Percentiles rank a stretch among this genome's conserved stretches.
phyloP scores from a whole-genome alignment of 441 rosid species.

The Viola pubescens region DNA sequence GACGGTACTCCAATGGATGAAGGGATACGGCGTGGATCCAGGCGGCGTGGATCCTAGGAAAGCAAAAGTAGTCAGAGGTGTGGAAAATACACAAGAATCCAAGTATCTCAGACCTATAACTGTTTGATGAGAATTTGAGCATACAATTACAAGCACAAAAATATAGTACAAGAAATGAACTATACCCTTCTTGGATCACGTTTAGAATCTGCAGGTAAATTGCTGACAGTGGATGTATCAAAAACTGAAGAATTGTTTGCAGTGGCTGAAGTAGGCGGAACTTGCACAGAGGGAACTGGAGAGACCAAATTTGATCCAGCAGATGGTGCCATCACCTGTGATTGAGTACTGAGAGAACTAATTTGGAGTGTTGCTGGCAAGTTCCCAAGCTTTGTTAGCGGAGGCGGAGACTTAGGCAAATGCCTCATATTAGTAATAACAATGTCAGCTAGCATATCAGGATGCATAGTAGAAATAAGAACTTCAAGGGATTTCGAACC shows the following conservation, averaged over 20 bases:
- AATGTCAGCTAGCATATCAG: conserved; percentile 98
- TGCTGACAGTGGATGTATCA: conserved; percentile 42
- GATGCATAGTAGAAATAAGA: conserved; percentile 88
- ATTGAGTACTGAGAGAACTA: conserved; percentile 39
- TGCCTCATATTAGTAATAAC: conserved; percentile 96
- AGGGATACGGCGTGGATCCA: conserved; percentile 79
- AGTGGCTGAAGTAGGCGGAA: conserved; percentile 34
- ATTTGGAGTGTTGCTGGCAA: conserved; percentile 29
- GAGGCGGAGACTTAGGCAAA: conserved; percentile 72
- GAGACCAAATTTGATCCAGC: conserved; percentile 36
- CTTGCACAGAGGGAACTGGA: conserved; percentile 36
- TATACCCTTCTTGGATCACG: conserved; percentile 98
- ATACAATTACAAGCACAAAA: conserved; percentile 11
- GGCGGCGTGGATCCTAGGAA: conserved; percentile 95
- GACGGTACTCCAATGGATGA: conserved; percentile 42
- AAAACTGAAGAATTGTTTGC: conserved; percentile 35
- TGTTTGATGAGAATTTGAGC: conserved; percentile 4
- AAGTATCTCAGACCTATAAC: not conserved
- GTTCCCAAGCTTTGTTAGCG: conserved; percentile 48
- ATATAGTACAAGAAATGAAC: conserved; percentile 1
- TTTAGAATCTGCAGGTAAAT: conserved; percentile 53
- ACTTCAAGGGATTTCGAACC: conserved; percentile 97
- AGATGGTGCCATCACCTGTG: conserved; percentile 37
- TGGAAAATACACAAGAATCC: conserved; percentile 7
- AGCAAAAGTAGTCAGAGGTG: conserved; percentile 17